Evolutionary conservation across 2,329 filamentous ascomycete genomes (phyloP).

Genomic region (Hypoxylon sp.): DNA sequence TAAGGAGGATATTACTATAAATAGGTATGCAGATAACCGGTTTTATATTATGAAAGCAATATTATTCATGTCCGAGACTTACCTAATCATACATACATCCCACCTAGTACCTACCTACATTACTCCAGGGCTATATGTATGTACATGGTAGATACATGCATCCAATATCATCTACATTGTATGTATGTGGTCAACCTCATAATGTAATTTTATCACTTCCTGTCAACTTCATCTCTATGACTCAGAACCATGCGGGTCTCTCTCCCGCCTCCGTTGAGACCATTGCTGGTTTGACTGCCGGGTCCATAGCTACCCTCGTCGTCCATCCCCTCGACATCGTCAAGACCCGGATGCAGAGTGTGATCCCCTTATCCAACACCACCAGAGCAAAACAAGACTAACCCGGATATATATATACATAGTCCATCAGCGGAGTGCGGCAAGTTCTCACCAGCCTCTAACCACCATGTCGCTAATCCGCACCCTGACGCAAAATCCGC

Average conservation of each 20-base stretch:
- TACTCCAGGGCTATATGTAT: too few relatives aligned
- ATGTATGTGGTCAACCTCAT: not conserved
- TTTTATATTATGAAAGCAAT: too few relatives aligned
- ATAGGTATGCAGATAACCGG: too few relatives aligned
- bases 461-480: slow-evolving; percentile 69
- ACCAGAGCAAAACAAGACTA: slow-evolving; percentile 29
- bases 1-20: too few relatives aligned
- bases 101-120: too few relatives aligned
- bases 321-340: slow-evolving; percentile 95
- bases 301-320: slow-evolving; percentile 85
- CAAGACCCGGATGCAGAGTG: slow-evolving; percentile 95
- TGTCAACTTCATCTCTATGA: slow-evolving; percentile 60
- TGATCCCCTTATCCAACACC: slow-evolving; percentile 50
- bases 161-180: too few relatives aligned
- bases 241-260: slow-evolving; percentile 70
- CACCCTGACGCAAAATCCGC: slow-evolving; percentile 64
- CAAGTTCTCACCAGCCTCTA: slow-evolving; percentile 57
- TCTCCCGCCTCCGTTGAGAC: slow-evolving; percentile 88
- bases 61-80: too few relatives aligned
- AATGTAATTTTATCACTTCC: slow-evolving; percentile 26
- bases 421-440: slow-evolving; percentile 66
- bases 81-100: not conserved
- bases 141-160: not conserved
- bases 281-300: slow-evolving; percentile 90
- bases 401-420: not conserved